Base-by-base conservation (phyloP, 192 early-diverging fungal species). In the Coemansia biformis region DNA sequence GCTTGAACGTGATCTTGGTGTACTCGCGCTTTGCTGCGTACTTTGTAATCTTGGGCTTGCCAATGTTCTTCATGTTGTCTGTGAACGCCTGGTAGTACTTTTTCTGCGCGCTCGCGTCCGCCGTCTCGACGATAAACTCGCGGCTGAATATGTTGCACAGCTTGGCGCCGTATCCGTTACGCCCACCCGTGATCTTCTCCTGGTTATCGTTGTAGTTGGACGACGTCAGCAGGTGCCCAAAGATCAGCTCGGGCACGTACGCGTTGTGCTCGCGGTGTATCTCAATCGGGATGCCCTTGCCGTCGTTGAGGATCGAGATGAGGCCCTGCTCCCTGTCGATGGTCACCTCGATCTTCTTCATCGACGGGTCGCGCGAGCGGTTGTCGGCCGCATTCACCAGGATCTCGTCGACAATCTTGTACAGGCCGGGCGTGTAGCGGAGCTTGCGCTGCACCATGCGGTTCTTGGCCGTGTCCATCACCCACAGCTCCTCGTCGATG, bases 371-470 rank as follows among this genome's bases (percentile, higher is more conserved):
- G 17, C 93, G 87, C 43, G 84, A 83, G 83, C 91, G 89, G 76
- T 93, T 92, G 57, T 97, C 91, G 36, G 88, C 89, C 34, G 90
- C 92, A 63, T 96, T 99, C 16, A 99, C 93, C 11, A 99, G 75
- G 51, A 99, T 96, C 66, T 99, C 96, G 61, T 99, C 96, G 31
- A 96, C 88, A 52, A 99, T 99, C 65, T 99, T 99, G 73, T 93
- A 97, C 15, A 99, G 57, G 38, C 93, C 96, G 29, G 88, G 88
- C 4, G 90, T 90, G 70, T 82, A 88, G 1, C 51, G 83, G 23
- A 91, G 80, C 10, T 80, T 63, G 38, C 84, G 79, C 42, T 81
- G 76, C 21, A 71, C 77, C 57, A 84, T 78, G 43, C 66, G 77
- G 65, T 84, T 78, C 16, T 54, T 59, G 10, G 78, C 75, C 11